Conservation (phyloP, 768 basidiomycete species). For the Daedaleopsis sinensis region DNA sequence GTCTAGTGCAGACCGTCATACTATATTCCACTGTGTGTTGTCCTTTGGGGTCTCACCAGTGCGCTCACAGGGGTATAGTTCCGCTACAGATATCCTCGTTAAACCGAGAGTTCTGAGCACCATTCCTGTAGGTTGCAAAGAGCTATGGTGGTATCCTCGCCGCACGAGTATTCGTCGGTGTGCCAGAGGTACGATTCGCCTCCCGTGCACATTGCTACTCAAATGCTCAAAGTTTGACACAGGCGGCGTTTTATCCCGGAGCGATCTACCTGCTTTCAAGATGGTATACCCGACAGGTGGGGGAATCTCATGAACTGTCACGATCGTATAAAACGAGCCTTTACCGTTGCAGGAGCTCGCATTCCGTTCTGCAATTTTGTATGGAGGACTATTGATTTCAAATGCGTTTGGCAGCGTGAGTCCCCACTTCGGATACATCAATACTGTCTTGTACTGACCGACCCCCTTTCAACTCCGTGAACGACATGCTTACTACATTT, state of each 20-base stretch:
- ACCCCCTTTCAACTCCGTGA: neutral
- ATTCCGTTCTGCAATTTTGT: conserved; percentile 63
- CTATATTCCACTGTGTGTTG: conserved; percentile 63
- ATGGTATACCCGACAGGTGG: conserved; percentile 42
- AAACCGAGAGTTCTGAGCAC: neutral
- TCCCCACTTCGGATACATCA: neutral
- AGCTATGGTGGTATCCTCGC: conserved; percentile 56
- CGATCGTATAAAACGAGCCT: too few species aligned
- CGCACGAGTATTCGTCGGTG: conserved; percentile 62
- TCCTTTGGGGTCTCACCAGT: conserved; percentile 66
- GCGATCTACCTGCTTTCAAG: conserved; percentile 41
- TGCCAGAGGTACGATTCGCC: conserved; percentile 50
- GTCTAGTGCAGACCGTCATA: conserved; percentile 51
- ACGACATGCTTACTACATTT: neutral
- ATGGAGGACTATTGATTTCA: conserved; percentile 60
- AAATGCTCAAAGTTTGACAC: neutral
- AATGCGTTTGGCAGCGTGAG: conserved; percentile 70
- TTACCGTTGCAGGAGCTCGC: conserved; percentile 52
- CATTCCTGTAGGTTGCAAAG: conserved; percentile 46
- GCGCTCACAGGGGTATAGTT: conserved; percentile 59
- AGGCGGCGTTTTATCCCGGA: conserved; percentile 71
- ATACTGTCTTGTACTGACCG: neutral
- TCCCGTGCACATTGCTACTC: neutral
- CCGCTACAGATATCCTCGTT: neutral
- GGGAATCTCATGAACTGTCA: conserved; percentile 25